These are phyloP conservation scores for Cutaneotrichosporon sp. DNA, from an alignment of 1,284 basidiomycete species.

Conservation along the genomic window DNA sequence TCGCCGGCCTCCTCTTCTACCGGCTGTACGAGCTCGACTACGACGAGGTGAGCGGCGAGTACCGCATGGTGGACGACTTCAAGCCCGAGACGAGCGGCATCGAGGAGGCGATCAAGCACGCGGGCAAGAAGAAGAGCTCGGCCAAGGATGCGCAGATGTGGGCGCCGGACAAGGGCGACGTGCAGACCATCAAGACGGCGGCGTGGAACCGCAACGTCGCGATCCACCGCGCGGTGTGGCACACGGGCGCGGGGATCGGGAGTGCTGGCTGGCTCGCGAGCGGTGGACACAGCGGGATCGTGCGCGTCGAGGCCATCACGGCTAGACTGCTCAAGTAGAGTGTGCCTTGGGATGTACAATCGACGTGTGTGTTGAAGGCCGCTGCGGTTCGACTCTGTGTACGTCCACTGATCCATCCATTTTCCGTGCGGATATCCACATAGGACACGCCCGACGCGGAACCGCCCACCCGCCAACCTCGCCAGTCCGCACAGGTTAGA, in stretches of 20 bases:
- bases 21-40: constrained; percentile 85
- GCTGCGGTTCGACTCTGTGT: too few species aligned
- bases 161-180: constrained; percentile 13
- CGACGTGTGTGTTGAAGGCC: too few species aligned
- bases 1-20: constrained; percentile 71
- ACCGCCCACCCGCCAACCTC: too few species aligned
- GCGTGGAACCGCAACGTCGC: constrained; percentile 75
- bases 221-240: constrained; percentile 76
- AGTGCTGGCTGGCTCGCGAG: constrained; percentile 70
- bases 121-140: constrained; percentile 22
- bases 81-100: constrained; percentile 63
- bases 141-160: constrained; percentile 20
- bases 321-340: constrained; percentile 1
- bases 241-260: constrained; percentile 68
- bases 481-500: too few species aligned
- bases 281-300: constrained; percentile 77
- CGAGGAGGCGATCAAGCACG: constrained; percentile 19
- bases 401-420: too few species aligned
- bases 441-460: too few species aligned
- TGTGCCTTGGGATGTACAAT: background rate
- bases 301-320: constrained; percentile 71
- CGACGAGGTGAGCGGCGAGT: constrained; percentile 67
- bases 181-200: constrained; percentile 51
- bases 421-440: too few species aligned
- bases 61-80: constrained; percentile 80